Conservation (phyloP, 768 basidiomycete species). For the Xerocomellus amylosporus region DNA sequence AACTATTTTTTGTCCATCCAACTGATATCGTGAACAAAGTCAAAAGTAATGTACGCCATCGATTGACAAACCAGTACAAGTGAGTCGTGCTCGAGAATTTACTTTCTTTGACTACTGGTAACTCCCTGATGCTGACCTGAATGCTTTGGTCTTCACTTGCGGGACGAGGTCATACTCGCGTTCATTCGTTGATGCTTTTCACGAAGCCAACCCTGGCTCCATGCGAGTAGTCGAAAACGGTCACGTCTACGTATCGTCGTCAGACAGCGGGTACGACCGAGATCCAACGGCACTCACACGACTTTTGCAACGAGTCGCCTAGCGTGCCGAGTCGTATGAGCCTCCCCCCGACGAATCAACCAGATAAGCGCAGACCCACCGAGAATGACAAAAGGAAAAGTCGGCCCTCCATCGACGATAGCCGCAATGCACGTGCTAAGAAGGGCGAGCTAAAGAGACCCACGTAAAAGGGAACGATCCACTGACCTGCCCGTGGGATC, state of each 20-base stretch:
- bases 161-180: neutral
- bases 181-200: conserved; percentile 43
- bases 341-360: too few relatives aligned
- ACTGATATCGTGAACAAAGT: neutral
- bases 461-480: too few relatives aligned
- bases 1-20: neutral
- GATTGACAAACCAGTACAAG: neutral
- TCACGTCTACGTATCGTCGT: conserved; percentile 45
- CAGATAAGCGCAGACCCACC: conserved; percentile 12
- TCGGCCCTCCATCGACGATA: conserved; percentile 39
- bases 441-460: neutral
- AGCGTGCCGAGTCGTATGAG: neutral
- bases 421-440: conserved; percentile 54
- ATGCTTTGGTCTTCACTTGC: too few relatives aligned
- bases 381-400: conserved; percentile 12
- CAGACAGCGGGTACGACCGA: neutral
- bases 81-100: neutral
- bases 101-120: too few relatives aligned
- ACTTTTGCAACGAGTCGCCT: conserved; percentile 66
- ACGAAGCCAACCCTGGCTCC: conserved; percentile 56
- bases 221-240: conserved; percentile 57
- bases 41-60: neutral
- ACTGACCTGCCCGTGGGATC: conserved; percentile 31
- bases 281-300: conserved; percentile 41
- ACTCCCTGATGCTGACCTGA: too few relatives aligned